Percentiles rank a stretch among this genome's conserved stretches.
Evolutionary conservation across 2,329 filamentous ascomycete species (phyloP).

Genomic region (Trichothecium sympodiale): DNA sequence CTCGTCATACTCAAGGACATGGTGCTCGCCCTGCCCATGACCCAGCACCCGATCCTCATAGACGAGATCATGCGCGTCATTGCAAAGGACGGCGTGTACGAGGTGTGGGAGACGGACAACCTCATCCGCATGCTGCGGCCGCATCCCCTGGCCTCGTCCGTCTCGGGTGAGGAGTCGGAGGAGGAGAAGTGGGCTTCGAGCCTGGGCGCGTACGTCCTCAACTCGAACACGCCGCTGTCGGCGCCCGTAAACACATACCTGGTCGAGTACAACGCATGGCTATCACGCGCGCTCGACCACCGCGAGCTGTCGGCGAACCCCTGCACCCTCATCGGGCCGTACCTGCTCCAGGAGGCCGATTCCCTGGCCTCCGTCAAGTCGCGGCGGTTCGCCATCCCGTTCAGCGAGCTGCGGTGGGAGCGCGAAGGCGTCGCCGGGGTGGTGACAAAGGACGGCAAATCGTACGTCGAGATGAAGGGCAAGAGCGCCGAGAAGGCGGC

Average conservation of each 20-base stretch:
- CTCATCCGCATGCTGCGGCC: constrained; percentile 73
- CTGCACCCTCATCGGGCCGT: constrained; percentile 65
- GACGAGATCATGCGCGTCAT: constrained; percentile 71
- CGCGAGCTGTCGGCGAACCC: constrained; percentile 63
- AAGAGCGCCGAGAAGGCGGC: constrained; percentile 24
- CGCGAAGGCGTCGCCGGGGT: constrained; percentile 57
- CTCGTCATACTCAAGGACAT: constrained; percentile 82
- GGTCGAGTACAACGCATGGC: constrained; percentile 74
- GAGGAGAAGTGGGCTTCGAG: constrained; percentile 54
- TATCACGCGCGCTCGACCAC: constrained; percentile 61
- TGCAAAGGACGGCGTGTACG: constrained; percentile 65
- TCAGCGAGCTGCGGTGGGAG: constrained; percentile 82
- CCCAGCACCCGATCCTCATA: constrained; percentile 42
- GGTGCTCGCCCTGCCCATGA: constrained; percentile 51
- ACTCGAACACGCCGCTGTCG: constrained; percentile 71
- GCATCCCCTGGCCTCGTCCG: constrained; percentile 48
- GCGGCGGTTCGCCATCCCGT: constrained; percentile 73
- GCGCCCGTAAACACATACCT: constrained; percentile 73
- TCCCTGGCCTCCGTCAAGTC: constrained; percentile 56
- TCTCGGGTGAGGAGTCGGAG: constrained; percentile 28
- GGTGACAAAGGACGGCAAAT: constrained; percentile 48
- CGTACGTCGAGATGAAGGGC: constrained; percentile 45
- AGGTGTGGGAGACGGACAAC: constrained; percentile 86
- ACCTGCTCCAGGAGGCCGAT: constrained; percentile 72
- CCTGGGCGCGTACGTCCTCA: constrained; percentile 74